phyloP scores from a whole-genome alignment of 495 filamentous ascomycete genomes.

The Xylaria grammica region DNA sequence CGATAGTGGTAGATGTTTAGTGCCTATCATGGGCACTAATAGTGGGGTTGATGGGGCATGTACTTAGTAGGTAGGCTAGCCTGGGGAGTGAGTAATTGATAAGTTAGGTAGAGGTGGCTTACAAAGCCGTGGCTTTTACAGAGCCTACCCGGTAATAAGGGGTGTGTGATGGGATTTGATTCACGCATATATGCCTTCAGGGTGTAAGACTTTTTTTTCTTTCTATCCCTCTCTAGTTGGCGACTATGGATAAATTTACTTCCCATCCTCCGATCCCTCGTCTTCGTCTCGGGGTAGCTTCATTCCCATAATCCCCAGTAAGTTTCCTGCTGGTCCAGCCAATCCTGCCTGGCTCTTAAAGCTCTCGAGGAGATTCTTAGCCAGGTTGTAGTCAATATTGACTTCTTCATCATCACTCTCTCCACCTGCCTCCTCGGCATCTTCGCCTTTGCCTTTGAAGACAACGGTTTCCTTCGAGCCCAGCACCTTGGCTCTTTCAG shows the following conservation, averaged over 20 bases:
- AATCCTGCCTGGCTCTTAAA: slow-evolving; percentile 87
- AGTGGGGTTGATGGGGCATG: no score
- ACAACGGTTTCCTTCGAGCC: slow-evolving; percentile 17
- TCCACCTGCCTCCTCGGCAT: slow-evolving; percentile 26
- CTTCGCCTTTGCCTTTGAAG: slow-evolving; percentile 29
- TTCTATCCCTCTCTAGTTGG: slow-evolving; percentile 9
- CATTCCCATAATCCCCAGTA: slow-evolving; percentile 85
- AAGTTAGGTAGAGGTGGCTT: no score
- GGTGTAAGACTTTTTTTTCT: no score
- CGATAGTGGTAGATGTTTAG: no score
- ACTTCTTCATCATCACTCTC: slow-evolving; percentile 61
- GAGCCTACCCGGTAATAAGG: no score
- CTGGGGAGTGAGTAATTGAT: no score
- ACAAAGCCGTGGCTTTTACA: no score
- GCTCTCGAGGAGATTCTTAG: slow-evolving; percentile 88
- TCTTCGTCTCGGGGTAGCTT: slow-evolving; percentile 78
- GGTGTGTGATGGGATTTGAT: no score
- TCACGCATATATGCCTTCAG: no score
- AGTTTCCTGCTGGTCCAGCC: slow-evolving; percentile 82
- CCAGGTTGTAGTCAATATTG: slow-evolving; percentile 83
- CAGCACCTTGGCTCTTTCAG: slow-evolving; percentile 31
- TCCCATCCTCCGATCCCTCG: slow-evolving; percentile 38
- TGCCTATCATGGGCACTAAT: no score
- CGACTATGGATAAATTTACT: not conserved
- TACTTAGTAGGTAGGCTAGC: no score